These are phyloP conservation scores for Chrysanthemum seticuspe DNA, from an alignment of 129 eudicot species.

Conservation along the genomic window DNA sequence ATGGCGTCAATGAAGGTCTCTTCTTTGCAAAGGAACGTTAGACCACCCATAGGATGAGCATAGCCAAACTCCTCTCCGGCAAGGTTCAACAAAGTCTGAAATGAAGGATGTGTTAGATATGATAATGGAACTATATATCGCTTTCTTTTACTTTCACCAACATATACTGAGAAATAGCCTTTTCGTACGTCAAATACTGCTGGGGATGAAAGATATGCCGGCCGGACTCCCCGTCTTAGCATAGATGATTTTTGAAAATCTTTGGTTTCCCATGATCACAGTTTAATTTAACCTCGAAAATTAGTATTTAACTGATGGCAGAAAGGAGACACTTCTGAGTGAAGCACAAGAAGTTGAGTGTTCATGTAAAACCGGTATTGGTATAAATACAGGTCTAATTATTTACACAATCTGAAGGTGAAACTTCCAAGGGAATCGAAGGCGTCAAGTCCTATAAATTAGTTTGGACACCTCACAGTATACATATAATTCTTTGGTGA, in stretches of 20 bases:
- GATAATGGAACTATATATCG: conserved; percentile 22
- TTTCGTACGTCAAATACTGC: background rate
- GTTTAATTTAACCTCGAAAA: background rate
- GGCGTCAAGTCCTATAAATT: background rate
- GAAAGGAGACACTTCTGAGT: background rate
- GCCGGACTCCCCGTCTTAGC: background rate
- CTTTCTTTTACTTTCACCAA: conserved; percentile 27
- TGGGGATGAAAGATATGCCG: conserved; percentile 10
- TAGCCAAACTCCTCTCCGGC: conserved; percentile 26
- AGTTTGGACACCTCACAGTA: too few species aligned
- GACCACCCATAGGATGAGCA: conserved; percentile 34
- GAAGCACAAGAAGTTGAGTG: conserved; percentile 5
- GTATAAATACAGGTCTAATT: conserved; percentile 19
- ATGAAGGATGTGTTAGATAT: conserved; percentile 27
- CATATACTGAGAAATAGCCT: conserved; percentile 24
- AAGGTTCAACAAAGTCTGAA: conserved; percentile 10
- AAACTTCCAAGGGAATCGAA: background rate
- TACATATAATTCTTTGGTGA: background rate
- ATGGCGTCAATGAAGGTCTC: conserved; percentile 28
- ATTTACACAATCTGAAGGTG: background rate
- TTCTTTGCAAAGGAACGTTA: conserved; percentile 37
- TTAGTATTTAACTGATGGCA: background rate
- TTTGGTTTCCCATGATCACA: conserved; percentile 12
- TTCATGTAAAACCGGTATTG: background rate
- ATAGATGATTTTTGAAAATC: conserved; percentile 7